phyloP scores from a whole-genome alignment of 169 alveolate genomes.

The Plasmodium sp. region DNA sequence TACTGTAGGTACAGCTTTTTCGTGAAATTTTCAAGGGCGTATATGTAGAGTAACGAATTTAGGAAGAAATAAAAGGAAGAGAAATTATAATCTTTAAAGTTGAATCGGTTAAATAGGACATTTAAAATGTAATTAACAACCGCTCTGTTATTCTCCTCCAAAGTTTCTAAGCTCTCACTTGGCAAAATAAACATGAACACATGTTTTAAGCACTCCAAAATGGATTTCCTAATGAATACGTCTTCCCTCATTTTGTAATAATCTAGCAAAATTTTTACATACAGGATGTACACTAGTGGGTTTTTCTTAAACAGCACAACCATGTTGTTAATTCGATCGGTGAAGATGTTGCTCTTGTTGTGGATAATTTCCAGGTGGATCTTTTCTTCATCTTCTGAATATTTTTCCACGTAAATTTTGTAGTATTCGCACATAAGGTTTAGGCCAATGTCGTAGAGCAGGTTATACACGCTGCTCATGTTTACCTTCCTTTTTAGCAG shows the following conservation, averaged over 20 bases:
- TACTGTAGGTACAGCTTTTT: slow-evolving; percentile 53
- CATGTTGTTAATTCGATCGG: slow-evolving; percentile 68
- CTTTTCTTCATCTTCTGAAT: slow-evolving; percentile 57
- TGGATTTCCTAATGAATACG: slow-evolving; percentile 26
- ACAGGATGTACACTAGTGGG: slow-evolving; percentile 44
- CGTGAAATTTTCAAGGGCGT: slow-evolving; percentile 28
- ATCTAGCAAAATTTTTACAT: slow-evolving; percentile 50
- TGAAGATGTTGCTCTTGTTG: slow-evolving; percentile 53
- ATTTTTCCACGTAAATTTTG: slow-evolving; percentile 16
- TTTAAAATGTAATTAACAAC: slow-evolving; percentile 34
- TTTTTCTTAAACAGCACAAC: slow-evolving; percentile 62
- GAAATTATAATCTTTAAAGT: slow-evolving; percentile 69
- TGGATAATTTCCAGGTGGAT: slow-evolving; percentile 54
- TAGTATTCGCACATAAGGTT: slow-evolving; percentile 17
- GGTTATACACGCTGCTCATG: slow-evolving; percentile 15
- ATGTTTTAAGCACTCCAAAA: slow-evolving; percentile 72
- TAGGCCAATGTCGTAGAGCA: slow-evolving; percentile 43
- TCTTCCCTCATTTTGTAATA: slow-evolving; percentile 31
- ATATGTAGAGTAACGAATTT: slow-evolving; percentile 35
- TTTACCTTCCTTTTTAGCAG: slow-evolving; percentile 12
- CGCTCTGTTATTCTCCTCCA: slow-evolving; percentile 14
- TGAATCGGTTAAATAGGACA: slow-evolving; percentile 53
- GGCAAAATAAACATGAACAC: slow-evolving; percentile 43
- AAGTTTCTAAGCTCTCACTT: slow-evolving; percentile 1
- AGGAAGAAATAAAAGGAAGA: slow-evolving; percentile 58